phyloP scores from a whole-genome alignment of 495 filamentous ascomycete genomes.

The Neurospora sp. region DNA sequence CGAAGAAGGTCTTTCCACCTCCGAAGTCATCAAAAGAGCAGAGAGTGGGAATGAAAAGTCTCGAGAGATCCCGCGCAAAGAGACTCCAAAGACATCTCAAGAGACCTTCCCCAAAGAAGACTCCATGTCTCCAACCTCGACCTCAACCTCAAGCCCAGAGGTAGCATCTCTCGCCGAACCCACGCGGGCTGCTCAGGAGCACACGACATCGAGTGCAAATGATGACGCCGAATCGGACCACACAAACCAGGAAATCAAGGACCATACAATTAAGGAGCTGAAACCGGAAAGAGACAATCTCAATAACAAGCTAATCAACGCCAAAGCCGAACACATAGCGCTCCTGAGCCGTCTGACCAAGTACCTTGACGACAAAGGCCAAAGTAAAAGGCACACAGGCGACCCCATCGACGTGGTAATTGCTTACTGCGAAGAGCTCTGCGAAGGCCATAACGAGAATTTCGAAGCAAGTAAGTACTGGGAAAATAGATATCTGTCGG shows the following conservation, averaged over 20 bases:
- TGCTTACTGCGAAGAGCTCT: neutral
- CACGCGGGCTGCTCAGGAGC: neutral
- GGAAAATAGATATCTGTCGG: fast-evolving
- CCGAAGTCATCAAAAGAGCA: neutral
- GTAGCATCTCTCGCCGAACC: neutral
- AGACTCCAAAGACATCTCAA: neutral
- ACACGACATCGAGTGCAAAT: neutral
- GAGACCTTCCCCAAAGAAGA: neutral
- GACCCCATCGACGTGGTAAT: neutral
- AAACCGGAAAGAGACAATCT: neutral
- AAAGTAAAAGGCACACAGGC: neutral
- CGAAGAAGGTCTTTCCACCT: neutral
- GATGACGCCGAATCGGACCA: neutral
- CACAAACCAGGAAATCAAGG: neutral
- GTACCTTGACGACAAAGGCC: neutral
- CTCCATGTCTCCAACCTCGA: neutral
- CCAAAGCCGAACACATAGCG: neutral
- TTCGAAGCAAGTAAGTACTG: neutral
- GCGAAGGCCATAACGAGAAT: neutral
- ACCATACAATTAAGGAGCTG: neutral
- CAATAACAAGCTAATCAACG: neutral
- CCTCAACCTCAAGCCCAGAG: neutral
- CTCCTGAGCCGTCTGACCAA: neutral
- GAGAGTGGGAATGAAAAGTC: neutral
- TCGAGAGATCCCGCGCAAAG: neutral